Conservation (phyloP, 2,329 filamentous ascomycete species). For the Clonostachys sp. region DNA sequence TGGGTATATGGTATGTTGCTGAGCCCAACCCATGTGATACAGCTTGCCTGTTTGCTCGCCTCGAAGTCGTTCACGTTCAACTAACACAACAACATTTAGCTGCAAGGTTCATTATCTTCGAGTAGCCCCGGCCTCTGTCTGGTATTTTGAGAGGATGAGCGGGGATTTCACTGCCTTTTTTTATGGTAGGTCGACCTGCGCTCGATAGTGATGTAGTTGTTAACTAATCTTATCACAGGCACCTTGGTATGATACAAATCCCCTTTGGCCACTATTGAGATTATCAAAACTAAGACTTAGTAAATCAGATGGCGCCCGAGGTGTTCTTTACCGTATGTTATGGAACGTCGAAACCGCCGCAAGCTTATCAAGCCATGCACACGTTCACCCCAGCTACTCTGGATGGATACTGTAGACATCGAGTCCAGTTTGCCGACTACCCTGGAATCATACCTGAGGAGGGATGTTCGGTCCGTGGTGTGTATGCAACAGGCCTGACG, state of each 20-base stretch:
- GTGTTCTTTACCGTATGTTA: conserved; percentile 86
- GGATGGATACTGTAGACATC: conserved; percentile 63
- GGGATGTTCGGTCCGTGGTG: conserved; percentile 63
- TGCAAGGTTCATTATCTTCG: not conserved
- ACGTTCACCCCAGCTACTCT: conserved; percentile 72
- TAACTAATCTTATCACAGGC: conserved; percentile 10
- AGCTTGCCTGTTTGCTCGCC: conserved; percentile 2
- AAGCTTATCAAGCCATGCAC: conserved; percentile 50
- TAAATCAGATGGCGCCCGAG: conserved; percentile 67
- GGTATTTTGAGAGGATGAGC: conserved; percentile 22
- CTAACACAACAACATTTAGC: not conserved
- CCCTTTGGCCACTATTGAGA: too few relatives aligned
- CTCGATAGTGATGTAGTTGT: too few relatives aligned
- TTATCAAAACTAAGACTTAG: not conserved
- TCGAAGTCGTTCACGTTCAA: not conserved
- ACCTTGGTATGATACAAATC: conserved; percentile 23
- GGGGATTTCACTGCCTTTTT: conserved; percentile 47
- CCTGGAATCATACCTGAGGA: conserved; percentile 65
- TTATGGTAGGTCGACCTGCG: conserved; percentile 37
- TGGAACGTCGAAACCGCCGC: conserved; percentile 42
- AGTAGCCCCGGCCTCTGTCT: too few relatives aligned
- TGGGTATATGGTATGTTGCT: too few relatives aligned
- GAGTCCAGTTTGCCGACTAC: conserved; percentile 70
- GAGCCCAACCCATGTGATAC: too few relatives aligned
- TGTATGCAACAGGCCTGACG: conserved; percentile 73